Evolutionary conservation across 805 yeast species (phyloP).

Genomic region (Wickerhamiella sorbophila): DNA sequence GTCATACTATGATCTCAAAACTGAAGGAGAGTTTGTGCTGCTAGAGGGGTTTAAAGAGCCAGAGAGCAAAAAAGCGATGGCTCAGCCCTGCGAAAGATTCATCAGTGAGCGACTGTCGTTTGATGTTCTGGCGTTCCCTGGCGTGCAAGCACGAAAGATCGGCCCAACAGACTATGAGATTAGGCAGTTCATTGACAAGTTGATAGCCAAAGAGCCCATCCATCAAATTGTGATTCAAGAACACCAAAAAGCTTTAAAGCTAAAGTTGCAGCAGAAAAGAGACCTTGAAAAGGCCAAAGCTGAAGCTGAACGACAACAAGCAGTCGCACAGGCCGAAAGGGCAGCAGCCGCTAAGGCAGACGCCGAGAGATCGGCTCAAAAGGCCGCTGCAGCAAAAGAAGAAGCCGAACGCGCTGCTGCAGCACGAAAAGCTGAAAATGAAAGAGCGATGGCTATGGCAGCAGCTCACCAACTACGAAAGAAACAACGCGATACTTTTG

Average conservation of each 20-base stretch:
- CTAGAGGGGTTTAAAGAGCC: background rate
- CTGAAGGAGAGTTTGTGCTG: background rate
- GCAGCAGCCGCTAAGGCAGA: background rate
- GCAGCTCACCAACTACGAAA: slow-evolving; percentile 1
- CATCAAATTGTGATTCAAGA: background rate
- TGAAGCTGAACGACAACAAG: background rate
- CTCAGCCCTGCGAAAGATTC: slow-evolving; percentile 3
- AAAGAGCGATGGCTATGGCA: slow-evolving; percentile 27
- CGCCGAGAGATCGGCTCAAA: background rate
- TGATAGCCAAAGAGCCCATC: background rate
- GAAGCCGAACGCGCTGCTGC: background rate
- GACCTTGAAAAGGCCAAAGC: background rate
- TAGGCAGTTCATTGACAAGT: background rate
- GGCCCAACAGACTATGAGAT: background rate
- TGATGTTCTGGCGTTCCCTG: background rate
- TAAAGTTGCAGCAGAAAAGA: background rate
- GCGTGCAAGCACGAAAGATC: background rate
- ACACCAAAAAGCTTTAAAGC: background rate
- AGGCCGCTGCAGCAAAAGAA: background rate
- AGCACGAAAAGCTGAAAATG: background rate
- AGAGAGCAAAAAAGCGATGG: background rate
- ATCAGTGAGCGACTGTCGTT: slow-evolving; percentile 2
- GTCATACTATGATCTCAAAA: background rate
- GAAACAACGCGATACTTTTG: slow-evolving; percentile 3
- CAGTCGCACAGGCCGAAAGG: background rate